Evolutionary conservation across 2,329 filamentous ascomycete genomes (phyloP), one percentile per base, ranked within the genome.

Genomic region (Xylariaceae sp.): DNA sequence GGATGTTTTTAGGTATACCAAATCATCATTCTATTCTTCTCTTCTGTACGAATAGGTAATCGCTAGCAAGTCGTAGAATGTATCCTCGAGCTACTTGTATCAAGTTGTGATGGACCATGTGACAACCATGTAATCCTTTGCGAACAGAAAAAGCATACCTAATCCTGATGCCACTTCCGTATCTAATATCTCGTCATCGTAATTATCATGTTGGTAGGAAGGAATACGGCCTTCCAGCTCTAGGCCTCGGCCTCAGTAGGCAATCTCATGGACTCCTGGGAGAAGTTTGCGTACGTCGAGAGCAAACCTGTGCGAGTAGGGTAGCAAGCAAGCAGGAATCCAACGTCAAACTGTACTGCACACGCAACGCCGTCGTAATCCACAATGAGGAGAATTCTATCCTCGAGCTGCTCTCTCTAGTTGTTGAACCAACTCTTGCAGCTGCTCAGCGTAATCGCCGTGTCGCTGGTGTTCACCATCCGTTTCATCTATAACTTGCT

Each of bases 401-500:
- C 71, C 66, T 60, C 65, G 63, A 56, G 60, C 65, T 49, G 67
- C 64, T 17, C 67, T 61, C 60, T 76, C 71, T 2, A 79, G 66
- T 60, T 75, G 73, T 37, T 73, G 71, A 1, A 75, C 73, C 47
- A 79, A 71, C 10, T 70, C 69, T 63, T 76, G 72, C n/a, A 79
- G 71, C 17, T 74, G 72, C 37, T 72, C 71, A 9, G 73, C 68
- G 35, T 75, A 76, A 10, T 71, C 71, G 11, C 69, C 70, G 23
- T 71, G 68, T 11, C 60, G 65, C 48, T 49, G 67, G 57, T 70
- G 60, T 51, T 67, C 62, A 72, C 73, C 70, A 69, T 78, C 65
- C 65, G 66, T 57, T 15, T 71, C 69, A 50, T 73, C 64, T 53
- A 64, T 59, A 39, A 55, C 65, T 17, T 74, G 77, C 57, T 82